Base-by-base conservation (phyloP, 306 rosid genomes). In the Betula pendula region DNA sequence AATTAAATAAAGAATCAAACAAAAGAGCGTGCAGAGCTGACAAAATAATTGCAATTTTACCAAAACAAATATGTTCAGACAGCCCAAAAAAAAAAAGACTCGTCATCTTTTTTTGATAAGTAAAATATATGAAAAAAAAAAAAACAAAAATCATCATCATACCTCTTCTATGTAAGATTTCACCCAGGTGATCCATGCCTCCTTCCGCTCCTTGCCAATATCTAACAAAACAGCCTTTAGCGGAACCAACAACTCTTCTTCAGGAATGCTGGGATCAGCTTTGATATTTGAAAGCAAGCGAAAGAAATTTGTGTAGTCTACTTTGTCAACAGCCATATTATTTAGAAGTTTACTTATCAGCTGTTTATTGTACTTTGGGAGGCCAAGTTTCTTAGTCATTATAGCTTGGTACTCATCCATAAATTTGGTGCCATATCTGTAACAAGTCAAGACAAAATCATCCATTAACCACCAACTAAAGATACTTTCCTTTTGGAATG, bases 301-400 rank as follows among this genome's bases (percentile, higher is more conserved):
- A 68, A 96, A 96, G 88, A 96, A 92, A 81, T 93, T 92, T 68
- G 99, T 96, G 83, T 96, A 91, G 87, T 96, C 99, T 52, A 96
- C 98, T 84, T 96, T 96, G 85, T 92, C 99, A 75, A 96, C 90
- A 53, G 99, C 97, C 99, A 96, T 87, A 80, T 96, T 91, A 75
- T 81, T 91, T 29, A 96, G 96, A 75, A 96, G 99, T 83, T 88
- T 92, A 76, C 88, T 76, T 68, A 96, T 96, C 86, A 96, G 80
- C 89, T 89, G 97, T 75, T 92, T 96, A 52, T 88, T 91, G 85
- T 96, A 96, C 85, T 92, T 96, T 4, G 93, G 90, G 68, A 96
- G 94, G 80, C 99, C 98, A 72, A 96, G 93, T 82, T 96, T 96
- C 87, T 85, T 87, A 48, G 97, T 96, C 99, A 96, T 96, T 83